Evolutionary conservation across 2,329 filamentous ascomycete genomes (phyloP).

Genomic region (Penicillium capsulatum): DNA sequence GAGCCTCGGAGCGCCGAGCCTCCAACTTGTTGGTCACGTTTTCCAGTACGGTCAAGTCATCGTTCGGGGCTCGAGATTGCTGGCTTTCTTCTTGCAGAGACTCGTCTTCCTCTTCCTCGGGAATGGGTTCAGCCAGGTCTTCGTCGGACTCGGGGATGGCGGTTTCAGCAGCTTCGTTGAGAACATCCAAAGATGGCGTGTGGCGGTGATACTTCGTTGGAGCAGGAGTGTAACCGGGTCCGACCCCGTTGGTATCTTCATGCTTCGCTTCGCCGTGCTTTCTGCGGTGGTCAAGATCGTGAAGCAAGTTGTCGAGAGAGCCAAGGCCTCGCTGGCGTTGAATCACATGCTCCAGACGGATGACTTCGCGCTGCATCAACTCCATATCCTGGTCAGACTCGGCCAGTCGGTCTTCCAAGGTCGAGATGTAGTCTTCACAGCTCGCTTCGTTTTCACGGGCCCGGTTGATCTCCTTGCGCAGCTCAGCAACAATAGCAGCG

Average conservation of each 20-base stretch:
- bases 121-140: conserved; percentile 33
- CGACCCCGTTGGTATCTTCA: conserved; percentile 12
- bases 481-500: conserved; percentile 73
- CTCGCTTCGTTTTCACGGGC: conserved; percentile 84
- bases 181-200: conserved; percentile 38
- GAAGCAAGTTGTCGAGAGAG: conserved; percentile 85
- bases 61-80: conserved; percentile 23
- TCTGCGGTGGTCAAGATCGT: conserved; percentile 75
- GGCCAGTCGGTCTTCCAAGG: conserved; percentile 87
- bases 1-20: conserved; percentile 17
- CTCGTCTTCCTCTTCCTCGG: conserved; percentile 28
- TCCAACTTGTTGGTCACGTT: conserved; percentile 29
- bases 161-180: conserved; percentile 44
- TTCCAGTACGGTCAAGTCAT: conserved; percentile 37
- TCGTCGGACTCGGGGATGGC: conserved; percentile 46
- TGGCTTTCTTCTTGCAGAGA: conserved; percentile 17
- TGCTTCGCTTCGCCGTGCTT: conserved; percentile 47
- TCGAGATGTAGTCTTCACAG: conserved; percentile 95
- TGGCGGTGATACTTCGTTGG: conserved; percentile 29
- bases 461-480: conserved; percentile 86
- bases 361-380: conserved; percentile 93
- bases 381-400: conserved; percentile 95
- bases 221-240: not conserved
- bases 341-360: conserved; percentile 88
- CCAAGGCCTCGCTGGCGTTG: conserved; percentile 93